Evolutionary conservation across 2,329 filamentous ascomycete species (phyloP).

Genomic region (Talaromyces sp.): DNA sequence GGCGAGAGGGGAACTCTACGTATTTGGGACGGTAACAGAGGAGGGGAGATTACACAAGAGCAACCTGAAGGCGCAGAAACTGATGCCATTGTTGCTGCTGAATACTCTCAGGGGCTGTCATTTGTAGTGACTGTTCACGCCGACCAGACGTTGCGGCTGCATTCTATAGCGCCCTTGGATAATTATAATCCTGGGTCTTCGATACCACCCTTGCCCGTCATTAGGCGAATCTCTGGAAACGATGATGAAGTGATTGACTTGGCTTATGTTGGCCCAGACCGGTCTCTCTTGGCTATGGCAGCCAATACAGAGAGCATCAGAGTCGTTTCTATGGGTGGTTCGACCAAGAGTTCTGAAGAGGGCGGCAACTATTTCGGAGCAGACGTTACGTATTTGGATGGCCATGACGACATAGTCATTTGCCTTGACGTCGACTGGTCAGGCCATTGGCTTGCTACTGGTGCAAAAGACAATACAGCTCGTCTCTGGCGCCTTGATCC

Average conservation of each 20-base stretch:
- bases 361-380: slow-evolving; percentile 71
- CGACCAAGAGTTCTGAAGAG: slow-evolving; percentile 26
- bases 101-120: slow-evolving; percentile 61
- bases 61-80: slow-evolving; percentile 59
- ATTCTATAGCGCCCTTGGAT: slow-evolving; percentile 48
- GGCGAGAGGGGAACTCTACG: slow-evolving; percentile 79
- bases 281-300: slow-evolving; percentile 78
- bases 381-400: slow-evolving; percentile 78
- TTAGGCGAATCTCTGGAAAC: slow-evolving; percentile 84
- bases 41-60: slow-evolving; percentile 72
- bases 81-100: slow-evolving; percentile 66
- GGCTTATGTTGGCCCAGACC: slow-evolving; percentile 75
- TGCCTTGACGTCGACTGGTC: slow-evolving; percentile 95
- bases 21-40: slow-evolving; percentile 75
- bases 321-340: slow-evolving; percentile 64
- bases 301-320: slow-evolving; percentile 94
- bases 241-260: slow-evolving; percentile 98
- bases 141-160: slow-evolving; percentile 81
- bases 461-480: slow-evolving; percentile 94
- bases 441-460: slow-evolving; percentile 92
- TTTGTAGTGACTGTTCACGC: slow-evolving; percentile 79
- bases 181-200: slow-evolving; percentile 35
- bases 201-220: slow-evolving; percentile 56
- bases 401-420: slow-evolving; percentile 93
- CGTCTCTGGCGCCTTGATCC: slow-evolving; percentile 85